Conservation (phyloP, 192 early-diverging fungal species). For the Linnemannia zychae region DNA sequence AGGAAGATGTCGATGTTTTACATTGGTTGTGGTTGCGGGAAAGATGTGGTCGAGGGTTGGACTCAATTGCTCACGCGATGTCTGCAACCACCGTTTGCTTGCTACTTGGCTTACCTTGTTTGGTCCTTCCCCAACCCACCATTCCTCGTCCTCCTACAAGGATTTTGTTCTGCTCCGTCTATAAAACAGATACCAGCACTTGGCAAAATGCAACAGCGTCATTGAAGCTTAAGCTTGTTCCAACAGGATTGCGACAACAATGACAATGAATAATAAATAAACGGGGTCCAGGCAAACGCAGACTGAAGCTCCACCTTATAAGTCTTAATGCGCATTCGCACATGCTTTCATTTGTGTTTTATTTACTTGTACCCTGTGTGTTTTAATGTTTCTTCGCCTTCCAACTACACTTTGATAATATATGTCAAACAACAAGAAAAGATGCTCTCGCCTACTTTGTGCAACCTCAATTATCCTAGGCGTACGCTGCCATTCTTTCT, state of each 20-base stretch:
- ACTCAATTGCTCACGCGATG: neutral
- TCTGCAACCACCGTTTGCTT: neutral
- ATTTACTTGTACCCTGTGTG: neutral
- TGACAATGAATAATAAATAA: neutral
- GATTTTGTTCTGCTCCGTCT: neutral
- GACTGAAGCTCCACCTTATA: neutral
- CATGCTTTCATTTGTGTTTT: neutral
- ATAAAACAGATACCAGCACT: neutral
- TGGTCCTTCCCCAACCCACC: too few relatives aligned
- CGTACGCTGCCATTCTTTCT: neutral
- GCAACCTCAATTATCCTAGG: neutral
- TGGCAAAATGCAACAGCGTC: too few relatives aligned
- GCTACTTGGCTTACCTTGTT: neutral
- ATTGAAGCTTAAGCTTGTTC: too few relatives aligned
- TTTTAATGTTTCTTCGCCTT: too few relatives aligned
- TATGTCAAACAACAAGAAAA: neutral
- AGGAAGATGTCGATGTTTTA: neutral
- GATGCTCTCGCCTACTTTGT: neutral
- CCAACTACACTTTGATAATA: too few relatives aligned
- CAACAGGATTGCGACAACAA: too few relatives aligned
- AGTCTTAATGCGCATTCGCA: neutral
- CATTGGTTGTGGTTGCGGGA: neutral
- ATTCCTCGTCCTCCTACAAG: too few relatives aligned
- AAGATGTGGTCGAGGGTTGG: neutral
- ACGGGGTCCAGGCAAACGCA: neutral